These are phyloP conservation scores for Buxus sempervirens DNA, from an alignment of 164 flowering plant species.

Conservation along the genomic window DNA sequence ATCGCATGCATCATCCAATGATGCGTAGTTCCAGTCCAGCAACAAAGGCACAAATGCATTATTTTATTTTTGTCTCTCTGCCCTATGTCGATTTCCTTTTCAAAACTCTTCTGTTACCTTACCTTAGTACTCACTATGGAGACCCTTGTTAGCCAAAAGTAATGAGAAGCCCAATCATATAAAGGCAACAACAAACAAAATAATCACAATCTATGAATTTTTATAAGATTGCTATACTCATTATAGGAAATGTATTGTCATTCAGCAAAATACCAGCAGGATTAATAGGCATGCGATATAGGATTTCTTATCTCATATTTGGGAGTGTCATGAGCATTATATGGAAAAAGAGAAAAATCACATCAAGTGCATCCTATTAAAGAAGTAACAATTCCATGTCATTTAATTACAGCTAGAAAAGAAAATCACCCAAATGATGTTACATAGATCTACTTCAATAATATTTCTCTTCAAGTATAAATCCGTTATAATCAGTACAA, in stretches of 20 bases:
- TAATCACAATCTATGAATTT: too few species aligned
- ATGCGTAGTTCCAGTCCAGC: too few species aligned
- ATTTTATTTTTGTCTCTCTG: too few species aligned
- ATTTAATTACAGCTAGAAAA: background rate
- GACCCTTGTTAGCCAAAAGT: too few species aligned
- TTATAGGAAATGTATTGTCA: too few species aligned
- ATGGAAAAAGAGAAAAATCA: background rate
- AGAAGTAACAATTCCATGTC: background rate
- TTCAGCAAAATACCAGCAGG: background rate
- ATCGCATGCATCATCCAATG: too few species aligned
- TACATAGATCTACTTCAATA: background rate
- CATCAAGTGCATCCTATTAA: background rate
- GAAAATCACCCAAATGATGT: background rate
- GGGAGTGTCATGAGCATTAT: background rate
- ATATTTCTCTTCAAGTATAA: too few species aligned
- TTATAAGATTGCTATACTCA: too few species aligned
- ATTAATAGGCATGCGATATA: background rate
- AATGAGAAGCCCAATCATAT: too few species aligned
- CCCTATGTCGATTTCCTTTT: background rate
- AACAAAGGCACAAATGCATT: background rate
- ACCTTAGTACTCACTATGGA: too few species aligned
- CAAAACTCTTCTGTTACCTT: background rate
- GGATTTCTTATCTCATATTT: background rate
- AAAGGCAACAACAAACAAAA: too few species aligned
- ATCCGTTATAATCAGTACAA: background rate